These are phyloP conservation scores for Arthrinium phaeospermum DNA, from an alignment of 2,329 filamentous ascomycete genomes.

Conservation along the genomic window DNA sequence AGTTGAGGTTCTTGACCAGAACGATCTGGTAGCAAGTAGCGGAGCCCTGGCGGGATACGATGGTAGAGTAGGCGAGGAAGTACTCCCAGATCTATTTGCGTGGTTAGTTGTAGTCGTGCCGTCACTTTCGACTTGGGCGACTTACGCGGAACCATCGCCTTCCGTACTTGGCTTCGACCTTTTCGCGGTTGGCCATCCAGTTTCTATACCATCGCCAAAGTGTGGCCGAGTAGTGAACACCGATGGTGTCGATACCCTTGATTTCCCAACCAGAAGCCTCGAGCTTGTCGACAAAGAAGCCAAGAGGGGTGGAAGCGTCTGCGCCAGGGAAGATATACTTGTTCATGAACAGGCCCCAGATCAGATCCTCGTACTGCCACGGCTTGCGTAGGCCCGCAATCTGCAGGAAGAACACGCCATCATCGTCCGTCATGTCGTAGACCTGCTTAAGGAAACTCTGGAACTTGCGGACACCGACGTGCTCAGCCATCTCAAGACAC, in stretches of 20 bases:
- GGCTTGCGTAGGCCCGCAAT: constrained; percentile 90
- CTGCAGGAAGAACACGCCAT: constrained; percentile 95
- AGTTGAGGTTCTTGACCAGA: constrained; percentile 83
- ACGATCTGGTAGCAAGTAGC: constrained; percentile 82
- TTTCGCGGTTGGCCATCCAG: constrained; percentile 93
- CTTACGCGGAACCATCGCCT: constrained; percentile 92
- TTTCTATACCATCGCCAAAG: constrained; percentile 97
- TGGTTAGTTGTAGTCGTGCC: background rate
- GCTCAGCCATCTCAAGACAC: constrained; percentile 97
- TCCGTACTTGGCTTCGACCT: constrained; percentile 94
- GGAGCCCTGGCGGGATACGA: constrained; percentile 75
- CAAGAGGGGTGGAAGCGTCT: constrained; percentile 91
- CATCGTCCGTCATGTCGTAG: constrained; percentile 94
- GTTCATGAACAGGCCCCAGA: constrained; percentile 99
- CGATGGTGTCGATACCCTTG: constrained; percentile 90
- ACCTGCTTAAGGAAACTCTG: constrained; percentile 82
- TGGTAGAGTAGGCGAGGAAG: constrained; percentile 79
- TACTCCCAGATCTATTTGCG: constrained; percentile 70
- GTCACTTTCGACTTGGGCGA: constrained; percentile 29
- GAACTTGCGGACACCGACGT: constrained; percentile 94
- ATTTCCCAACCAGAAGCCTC: constrained; percentile 90
- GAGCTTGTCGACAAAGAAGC: constrained; percentile 82
- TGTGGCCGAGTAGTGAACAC: constrained; percentile 95
- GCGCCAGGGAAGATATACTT: constrained; percentile 98
- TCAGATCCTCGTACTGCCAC: constrained; percentile 98